These are phyloP conservation scores for Neurospora discreta DNA, from an alignment of 495 filamentous ascomycete species.

Conservation along the genomic window DNA sequence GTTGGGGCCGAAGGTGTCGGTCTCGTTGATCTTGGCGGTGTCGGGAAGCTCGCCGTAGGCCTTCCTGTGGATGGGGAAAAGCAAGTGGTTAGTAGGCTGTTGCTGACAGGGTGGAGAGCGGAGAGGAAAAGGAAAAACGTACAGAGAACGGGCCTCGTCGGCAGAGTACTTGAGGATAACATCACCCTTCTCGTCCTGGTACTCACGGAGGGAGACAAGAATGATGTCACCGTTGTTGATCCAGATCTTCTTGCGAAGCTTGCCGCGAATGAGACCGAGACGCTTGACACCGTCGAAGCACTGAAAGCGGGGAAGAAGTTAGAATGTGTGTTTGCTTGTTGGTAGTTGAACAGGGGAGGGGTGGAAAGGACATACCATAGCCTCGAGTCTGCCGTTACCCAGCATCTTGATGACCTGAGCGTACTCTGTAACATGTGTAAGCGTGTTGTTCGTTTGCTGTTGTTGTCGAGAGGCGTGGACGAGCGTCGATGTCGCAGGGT, in stretches of 20 bases:
- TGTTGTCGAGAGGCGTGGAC: background rate
- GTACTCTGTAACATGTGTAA: slow-evolving; percentile 53
- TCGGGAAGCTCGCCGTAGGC: slow-evolving; percentile 96
- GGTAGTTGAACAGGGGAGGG: background rate
- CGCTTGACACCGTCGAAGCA: slow-evolving; percentile 94
- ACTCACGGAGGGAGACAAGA: slow-evolving; percentile 90
- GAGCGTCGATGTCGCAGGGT: background rate
- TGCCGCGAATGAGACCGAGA: slow-evolving; percentile 80
- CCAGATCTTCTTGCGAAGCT: slow-evolving; percentile 96
- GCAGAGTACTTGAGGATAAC: slow-evolving; percentile 98
- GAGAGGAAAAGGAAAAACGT: slow-evolving; percentile 5
- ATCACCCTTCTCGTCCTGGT: slow-evolving; percentile 98
- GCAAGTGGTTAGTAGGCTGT: slow-evolving; percentile 4
- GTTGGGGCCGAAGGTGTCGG: slow-evolving; percentile 72
- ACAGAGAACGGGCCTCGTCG: slow-evolving; percentile 84
- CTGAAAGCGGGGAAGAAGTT: slow-evolving; percentile 60
- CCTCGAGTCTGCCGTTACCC: slow-evolving; percentile 93
- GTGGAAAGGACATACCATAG: slow-evolving; percentile 24
- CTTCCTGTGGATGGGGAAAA: slow-evolving; percentile 34
- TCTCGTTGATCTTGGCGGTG: slow-evolving; percentile 99
- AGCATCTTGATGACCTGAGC: slow-evolving; percentile 98
- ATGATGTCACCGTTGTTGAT: slow-evolving; percentile 99
- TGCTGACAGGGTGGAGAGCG: background rate
- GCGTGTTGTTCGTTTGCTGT: slow-evolving; percentile 11
- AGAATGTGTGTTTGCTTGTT: background rate